A percentile compares a stretch with the other conserved stretches of the same genome.
These are phyloP conservation scores for Penicillium soppii DNA, from an alignment of 495 filamentous ascomycete species.

Conservation along the genomic window DNA sequence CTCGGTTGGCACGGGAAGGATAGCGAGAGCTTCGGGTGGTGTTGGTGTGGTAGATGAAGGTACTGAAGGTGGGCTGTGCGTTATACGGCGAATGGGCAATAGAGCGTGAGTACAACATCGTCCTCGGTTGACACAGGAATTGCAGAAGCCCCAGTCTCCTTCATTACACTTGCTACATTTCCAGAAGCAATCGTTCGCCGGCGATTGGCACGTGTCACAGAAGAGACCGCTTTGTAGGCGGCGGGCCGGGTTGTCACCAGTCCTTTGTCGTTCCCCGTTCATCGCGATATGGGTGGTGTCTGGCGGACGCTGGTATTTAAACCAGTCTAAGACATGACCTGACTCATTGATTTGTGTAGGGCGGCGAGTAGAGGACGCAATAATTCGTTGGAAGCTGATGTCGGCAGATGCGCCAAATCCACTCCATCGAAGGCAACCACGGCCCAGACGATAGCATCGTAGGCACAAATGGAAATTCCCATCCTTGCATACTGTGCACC, in stretches of 20 bases:
- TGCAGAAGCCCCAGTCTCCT: constrained; percentile 91
- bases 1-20: constrained; percentile 27
- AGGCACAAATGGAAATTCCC: constrained; percentile 76
- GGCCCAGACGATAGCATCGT: constrained; percentile 69
- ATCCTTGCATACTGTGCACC: constrained; percentile 65
- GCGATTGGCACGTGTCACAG: constrained; percentile 70
- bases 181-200: constrained; percentile 79
- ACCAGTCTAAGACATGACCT: constrained; percentile 67
- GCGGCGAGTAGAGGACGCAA: constrained; percentile 42
- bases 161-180: constrained; percentile 80
- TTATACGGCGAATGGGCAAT: constrained; percentile 58
- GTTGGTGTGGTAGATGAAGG: constrained; percentile 9
- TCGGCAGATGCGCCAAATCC: constrained; percentile 69
- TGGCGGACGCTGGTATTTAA: constrained; percentile 62
- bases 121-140: constrained; percentile 74
- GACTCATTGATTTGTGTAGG: constrained; percentile 39
- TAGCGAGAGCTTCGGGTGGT: constrained; percentile 22
- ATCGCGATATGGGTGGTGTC: constrained; percentile 25
- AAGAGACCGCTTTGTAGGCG: constrained; percentile 79
- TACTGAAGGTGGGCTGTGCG: constrained; percentile 20
- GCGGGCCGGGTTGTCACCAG: constrained; percentile 61
- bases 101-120: constrained; percentile 75
- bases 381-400: constrained; percentile 50
- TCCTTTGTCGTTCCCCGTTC: constrained; percentile 40
- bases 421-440: constrained; percentile 75